Evolutionary conservation across 345 rosid species (phyloP).

Genomic region (Excoecaria agallocha): DNA sequence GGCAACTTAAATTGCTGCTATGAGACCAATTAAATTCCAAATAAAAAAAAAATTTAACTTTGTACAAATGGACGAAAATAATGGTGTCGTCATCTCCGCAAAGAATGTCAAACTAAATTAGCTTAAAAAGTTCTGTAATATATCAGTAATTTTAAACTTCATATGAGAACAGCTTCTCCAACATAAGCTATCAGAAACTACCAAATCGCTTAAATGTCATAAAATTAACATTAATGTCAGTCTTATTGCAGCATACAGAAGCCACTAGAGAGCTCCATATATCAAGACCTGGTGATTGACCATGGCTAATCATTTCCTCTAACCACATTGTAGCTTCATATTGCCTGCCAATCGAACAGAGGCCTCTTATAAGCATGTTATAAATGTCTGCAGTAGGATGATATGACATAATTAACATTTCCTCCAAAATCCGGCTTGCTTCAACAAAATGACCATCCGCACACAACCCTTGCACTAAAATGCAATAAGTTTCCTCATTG

Average conservation of each 20-base stretch:
- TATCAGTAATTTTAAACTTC: too few relatives aligned
- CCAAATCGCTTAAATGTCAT: conserved; percentile 10
- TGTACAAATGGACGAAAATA: too few relatives aligned
- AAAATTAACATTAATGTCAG: conserved; percentile 23
- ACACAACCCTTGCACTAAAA: conserved; percentile 60
- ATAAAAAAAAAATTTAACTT: too few relatives aligned
- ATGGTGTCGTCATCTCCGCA: too few relatives aligned
- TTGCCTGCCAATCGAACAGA: conserved; percentile 51
- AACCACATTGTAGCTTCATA: conserved; percentile 87
- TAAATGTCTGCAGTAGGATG: conserved; percentile 48
- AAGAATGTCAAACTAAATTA: too few relatives aligned
- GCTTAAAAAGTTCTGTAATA: too few relatives aligned
- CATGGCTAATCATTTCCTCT: conserved; percentile 88
- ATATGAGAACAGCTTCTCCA: not conserved
- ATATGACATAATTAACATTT: conserved; percentile 59
- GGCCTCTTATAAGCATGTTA: conserved; percentile 52
- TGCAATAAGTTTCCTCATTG: conserved; percentile 58
- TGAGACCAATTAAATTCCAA: too few relatives aligned
- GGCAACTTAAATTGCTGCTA: too few relatives aligned
- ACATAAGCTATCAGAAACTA: conserved; percentile 1
- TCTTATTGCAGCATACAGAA: conserved; percentile 45
- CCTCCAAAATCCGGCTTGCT: conserved; percentile 68
- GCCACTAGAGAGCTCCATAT: conserved; percentile 63
- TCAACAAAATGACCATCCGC: conserved; percentile 48
- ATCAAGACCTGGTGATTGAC: conserved; percentile 42